A percentile compares a stretch with the other conserved stretches of the same genome.
Conservation (phyloP, 495 filamentous ascomycete genomes). For the Penicillium turbatum region DNA sequence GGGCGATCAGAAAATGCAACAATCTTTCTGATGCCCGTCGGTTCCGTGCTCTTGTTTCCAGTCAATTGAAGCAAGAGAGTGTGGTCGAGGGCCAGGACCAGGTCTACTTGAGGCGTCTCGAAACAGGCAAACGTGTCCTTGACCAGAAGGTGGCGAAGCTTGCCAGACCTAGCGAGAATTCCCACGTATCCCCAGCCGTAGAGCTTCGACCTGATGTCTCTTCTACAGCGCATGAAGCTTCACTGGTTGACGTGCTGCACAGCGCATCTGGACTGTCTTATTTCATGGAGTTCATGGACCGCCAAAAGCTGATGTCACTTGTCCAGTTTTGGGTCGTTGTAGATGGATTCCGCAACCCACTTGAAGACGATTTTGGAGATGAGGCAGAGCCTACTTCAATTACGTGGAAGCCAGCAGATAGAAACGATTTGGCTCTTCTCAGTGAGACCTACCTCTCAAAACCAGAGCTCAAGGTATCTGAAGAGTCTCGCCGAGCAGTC, state of each 20-base stretch:
- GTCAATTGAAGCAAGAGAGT: slow-evolving; percentile 81
- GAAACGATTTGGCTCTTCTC: slow-evolving; percentile 82
- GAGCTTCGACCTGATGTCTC: slow-evolving; percentile 35
- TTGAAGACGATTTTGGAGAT: slow-evolving; percentile 80
- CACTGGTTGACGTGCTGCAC: slow-evolving; percentile 76
- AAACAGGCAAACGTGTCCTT: slow-evolving; percentile 83
- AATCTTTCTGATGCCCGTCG: slow-evolving; percentile 92
- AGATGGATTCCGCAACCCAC: slow-evolving; percentile 91
- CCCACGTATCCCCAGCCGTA: slow-evolving; percentile 32
- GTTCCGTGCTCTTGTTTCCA: slow-evolving; percentile 87
- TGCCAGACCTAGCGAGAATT: slow-evolving; percentile 56
- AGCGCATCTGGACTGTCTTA: slow-evolving; percentile 89
- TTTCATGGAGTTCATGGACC: slow-evolving; percentile 99
- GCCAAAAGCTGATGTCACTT: slow-evolving; percentile 74
- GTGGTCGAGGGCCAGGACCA: slow-evolving; percentile 74
- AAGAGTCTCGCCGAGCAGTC: slow-evolving; percentile 62
- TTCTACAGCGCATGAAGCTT: slow-evolving; percentile 63
- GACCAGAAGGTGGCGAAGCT: slow-evolving; percentile 86
- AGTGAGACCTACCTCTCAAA: slow-evolving; percentile 82
- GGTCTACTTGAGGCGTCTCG: slow-evolving; percentile 79
- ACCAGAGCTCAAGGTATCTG: slow-evolving; percentile 72
- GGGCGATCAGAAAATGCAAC: slow-evolving; percentile 80
- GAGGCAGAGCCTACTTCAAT: slow-evolving; percentile 60
- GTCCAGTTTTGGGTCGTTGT: slow-evolving; percentile 99
- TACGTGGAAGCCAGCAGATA: slow-evolving; percentile 79